Base-by-base conservation (phyloP, 2,329 filamentous ascomycete genomes). In the Microascus cirrosus region DNA sequence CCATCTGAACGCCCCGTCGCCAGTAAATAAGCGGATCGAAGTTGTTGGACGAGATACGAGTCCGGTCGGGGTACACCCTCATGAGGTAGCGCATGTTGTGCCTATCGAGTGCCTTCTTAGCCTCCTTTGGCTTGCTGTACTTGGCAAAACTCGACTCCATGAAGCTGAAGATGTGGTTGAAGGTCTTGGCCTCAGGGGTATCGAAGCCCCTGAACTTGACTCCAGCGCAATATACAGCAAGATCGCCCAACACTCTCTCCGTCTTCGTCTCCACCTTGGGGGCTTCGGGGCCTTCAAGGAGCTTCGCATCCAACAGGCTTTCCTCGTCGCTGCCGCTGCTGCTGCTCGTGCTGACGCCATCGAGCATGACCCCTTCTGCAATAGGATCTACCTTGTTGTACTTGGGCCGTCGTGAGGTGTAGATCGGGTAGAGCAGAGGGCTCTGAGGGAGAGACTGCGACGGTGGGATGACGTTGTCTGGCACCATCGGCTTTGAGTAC, bases 1-100 rank as follows among this genome's bases (percentile, higher is more conserved):
- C 91, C 93, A 99, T 97, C 72, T 99, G 94, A 20, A 96, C 94
- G 35, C 94, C 94, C 51, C 90, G 86, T 56, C 93, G 86, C 94
- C 94, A 99, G 69, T 94, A 95, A 61, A 87, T 85, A 62, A 96
- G 81, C 1, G 94, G 94, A 66, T 96, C 91, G 67, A 96, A 97
- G 73, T 99, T 99, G 64, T 87, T 90, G 0, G 94, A 97, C 36
- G 83, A 84, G 59, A 97, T 78, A 32, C 94, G 87, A 64, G 84
- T 85, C 42, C 83, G 86, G 58, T 90, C 88, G 7, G 94, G 94
- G 68, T 99, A 99, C 11, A 97, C 91, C 51, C 94, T 87, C 83
- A 96, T 96, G 66, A 96, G 76, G 68, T 92, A 89, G 48, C 86
- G 84, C 78, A 90, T 87, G 70, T 99, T 99, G 77, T 99, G 94